Conservation (phyloP, 179 eudicot species). For the Silene coronaria region DNA sequence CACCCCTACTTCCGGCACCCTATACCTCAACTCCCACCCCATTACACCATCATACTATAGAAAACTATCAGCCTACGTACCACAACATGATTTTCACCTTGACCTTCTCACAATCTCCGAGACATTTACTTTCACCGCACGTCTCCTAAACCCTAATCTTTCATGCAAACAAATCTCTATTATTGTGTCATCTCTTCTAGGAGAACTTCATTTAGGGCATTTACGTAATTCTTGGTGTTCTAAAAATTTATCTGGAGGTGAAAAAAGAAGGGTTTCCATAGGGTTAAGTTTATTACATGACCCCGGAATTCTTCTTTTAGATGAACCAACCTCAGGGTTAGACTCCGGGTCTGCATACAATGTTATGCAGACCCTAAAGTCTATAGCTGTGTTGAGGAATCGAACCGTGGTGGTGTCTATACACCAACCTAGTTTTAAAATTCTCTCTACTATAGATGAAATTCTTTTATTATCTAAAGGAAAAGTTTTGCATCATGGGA, state of each 20-base stretch:
- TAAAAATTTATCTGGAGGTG: conserved; percentile 70
- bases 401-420: conserved; percentile 67
- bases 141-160: conserved; percentile 44
- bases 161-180: conserved; percentile 16
- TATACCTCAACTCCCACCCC: conserved; percentile 59
- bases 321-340: conserved; percentile 93
- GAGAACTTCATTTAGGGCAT: conserved; percentile 57
- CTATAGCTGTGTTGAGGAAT: conserved; percentile 39
- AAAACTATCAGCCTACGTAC: conserved; percentile 76
- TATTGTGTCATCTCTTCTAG: conserved; percentile 38
- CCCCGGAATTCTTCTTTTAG: conserved; percentile 68
- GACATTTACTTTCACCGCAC: conserved; percentile 68
- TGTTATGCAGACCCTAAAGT: conserved; percentile 58
- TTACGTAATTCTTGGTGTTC: conserved; percentile 43
- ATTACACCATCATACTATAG: conserved; percentile 46
- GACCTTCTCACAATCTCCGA: conserved; percentile 68
- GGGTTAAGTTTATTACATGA: conserved; percentile 78
- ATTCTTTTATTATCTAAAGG: conserved; percentile 68
- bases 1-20: conserved; percentile 48
- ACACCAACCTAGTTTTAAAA: conserved; percentile 89
- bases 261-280: conserved; percentile 72
- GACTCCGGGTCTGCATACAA: conserved; percentile 72
- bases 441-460: conserved; percentile 56
- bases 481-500: conserved; percentile 71
- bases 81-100: conserved; percentile 71